Evolutionary conservation across 2,329 filamentous ascomycete species (phyloP).

Genomic region (Triangularia setosa): DNA sequence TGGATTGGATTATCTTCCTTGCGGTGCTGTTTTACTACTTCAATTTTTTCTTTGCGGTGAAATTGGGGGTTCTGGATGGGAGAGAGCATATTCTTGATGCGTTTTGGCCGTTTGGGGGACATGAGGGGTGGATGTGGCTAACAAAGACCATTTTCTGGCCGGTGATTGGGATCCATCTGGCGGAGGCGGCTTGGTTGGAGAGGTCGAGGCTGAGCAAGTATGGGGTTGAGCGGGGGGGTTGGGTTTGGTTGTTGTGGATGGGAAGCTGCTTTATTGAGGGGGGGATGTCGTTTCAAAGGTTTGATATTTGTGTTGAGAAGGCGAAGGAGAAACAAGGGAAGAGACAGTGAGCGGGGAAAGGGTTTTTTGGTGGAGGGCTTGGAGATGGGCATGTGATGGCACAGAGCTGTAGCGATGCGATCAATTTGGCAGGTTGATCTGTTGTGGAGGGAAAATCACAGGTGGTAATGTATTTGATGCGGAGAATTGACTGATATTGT

Average conservation of each 20-base stretch:
- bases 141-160: slow-evolving; percentile 55
- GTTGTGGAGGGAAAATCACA: too few species aligned
- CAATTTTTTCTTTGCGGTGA: slow-evolving; percentile 42
- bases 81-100: slow-evolving; percentile 50
- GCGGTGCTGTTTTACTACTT: slow-evolving; percentile 53
- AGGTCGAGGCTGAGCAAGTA: slow-evolving; percentile 43
- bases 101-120: slow-evolving; percentile 52
- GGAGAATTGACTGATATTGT: too few species aligned
- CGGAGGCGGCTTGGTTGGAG: slow-evolving; percentile 58
- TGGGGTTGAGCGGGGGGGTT: slow-evolving; percentile 42
- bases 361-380: too few species aligned
- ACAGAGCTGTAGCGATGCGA: too few species aligned
- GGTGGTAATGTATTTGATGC: too few species aligned
- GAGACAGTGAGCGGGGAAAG: neutral
- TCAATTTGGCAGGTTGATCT: too few species aligned
- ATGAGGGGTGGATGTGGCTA: slow-evolving; percentile 53
- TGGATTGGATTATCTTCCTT: slow-evolving; percentile 52
- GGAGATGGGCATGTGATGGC: too few species aligned
- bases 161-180: slow-evolving; percentile 60
- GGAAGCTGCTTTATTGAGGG: slow-evolving; percentile 53
- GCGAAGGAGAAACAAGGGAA: slow-evolving; percentile 34
- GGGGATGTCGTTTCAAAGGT: slow-evolving; percentile 44
- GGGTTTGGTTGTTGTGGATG: slow-evolving; percentile 56
- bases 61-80: slow-evolving; percentile 46
- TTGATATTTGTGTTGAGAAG: slow-evolving; percentile 46